Evolutionary conservation across 179 eudicot species (phyloP).

Genomic region (Drosera spatulata): DNA sequence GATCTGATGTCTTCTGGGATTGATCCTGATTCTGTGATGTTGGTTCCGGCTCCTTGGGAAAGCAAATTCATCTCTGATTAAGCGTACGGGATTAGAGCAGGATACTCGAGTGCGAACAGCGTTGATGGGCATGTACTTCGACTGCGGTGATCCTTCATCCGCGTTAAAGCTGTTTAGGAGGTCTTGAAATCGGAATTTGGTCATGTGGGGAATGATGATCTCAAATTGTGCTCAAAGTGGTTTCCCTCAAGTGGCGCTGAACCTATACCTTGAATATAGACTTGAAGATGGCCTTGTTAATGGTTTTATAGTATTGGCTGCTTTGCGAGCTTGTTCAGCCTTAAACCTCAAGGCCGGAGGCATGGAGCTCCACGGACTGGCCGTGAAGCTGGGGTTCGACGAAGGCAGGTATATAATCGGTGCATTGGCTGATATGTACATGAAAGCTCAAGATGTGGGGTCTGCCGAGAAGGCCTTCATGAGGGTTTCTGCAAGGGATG

Average conservation of each 20-base stretch:
- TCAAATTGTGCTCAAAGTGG: slow-evolving; percentile 35
- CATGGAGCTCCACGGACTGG: slow-evolving; percentile 42
- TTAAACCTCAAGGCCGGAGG: slow-evolving; percentile 32
- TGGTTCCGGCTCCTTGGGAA: slow-evolving; percentile 41
- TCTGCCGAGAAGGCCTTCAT: too few relatives aligned
- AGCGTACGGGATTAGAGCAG: slow-evolving; percentile 28
- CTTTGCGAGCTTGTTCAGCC: slow-evolving; percentile 60
- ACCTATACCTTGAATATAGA: slow-evolving; percentile 19
- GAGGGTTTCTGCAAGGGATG: too few relatives aligned
- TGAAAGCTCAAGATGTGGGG: slow-evolving; percentile 34
- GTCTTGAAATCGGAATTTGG: slow-evolving; percentile 23
- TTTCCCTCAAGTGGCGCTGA: slow-evolving; percentile 33
- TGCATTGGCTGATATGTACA: slow-evolving; percentile 57
- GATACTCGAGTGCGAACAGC: slow-evolving; percentile 63
- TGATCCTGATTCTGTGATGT: slow-evolving; percentile 47
- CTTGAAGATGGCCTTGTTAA: slow-evolving; percentile 21
- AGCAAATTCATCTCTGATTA: slow-evolving; percentile 44
- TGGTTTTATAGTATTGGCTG: slow-evolving; percentile 45
- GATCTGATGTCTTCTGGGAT: slow-evolving; percentile 38
- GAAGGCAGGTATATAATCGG: slow-evolving; percentile 37
- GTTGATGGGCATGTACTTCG: slow-evolving; percentile 62
- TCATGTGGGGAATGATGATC: slow-evolving; percentile 42
- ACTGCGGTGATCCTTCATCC: slow-evolving; percentile 28
- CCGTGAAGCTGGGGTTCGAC: slow-evolving; percentile 35
- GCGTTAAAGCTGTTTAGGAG: slow-evolving; percentile 30